Evolutionary conservation across 1,284 basidiomycete species (phyloP).

Genomic region (Boletellus sp.): DNA sequence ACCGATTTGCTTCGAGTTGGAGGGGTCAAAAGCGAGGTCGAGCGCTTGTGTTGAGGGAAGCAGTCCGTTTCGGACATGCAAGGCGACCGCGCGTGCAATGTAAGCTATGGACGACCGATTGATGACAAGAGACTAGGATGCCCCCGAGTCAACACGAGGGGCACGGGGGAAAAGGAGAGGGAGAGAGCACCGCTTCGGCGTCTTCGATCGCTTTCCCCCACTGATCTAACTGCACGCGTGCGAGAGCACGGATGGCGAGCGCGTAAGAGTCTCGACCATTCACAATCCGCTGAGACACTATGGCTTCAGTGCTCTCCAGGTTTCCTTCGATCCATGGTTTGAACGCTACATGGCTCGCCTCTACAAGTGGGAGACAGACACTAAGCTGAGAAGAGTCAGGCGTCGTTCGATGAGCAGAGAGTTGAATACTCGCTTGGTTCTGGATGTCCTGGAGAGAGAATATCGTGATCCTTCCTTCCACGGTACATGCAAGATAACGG

Average conservation of each 20-base stretch:
- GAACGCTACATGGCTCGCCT: not conserved
- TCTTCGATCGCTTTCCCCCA: too few species aligned
- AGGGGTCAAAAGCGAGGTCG: not conserved
- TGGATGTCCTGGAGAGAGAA: slow-evolving; percentile 6
- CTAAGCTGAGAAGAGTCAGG: not conserved
- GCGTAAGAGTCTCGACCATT: not conserved
- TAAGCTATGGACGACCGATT: too few species aligned
- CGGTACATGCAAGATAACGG: slow-evolving; percentile 4
- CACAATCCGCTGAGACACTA: too few species aligned
- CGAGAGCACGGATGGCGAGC: slow-evolving; percentile 1
- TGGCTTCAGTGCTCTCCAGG: not conserved
- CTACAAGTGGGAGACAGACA: slow-evolving; percentile 7
- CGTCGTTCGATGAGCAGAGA: not conserved
- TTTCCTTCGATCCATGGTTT: slow-evolving; percentile 4
- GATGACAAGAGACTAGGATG: too few species aligned
- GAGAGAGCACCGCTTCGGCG: too few species aligned
- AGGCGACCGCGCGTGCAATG: too few species aligned
- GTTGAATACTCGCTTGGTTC: not conserved
- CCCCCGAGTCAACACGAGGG: too few species aligned
- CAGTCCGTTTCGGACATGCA: too few species aligned
- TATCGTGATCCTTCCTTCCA: slow-evolving; percentile 8
- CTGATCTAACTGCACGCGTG: too few species aligned
- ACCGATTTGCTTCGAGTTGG: not conserved
- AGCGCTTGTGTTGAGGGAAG: not conserved
- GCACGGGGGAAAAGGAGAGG: too few species aligned